These are phyloP conservation scores for Nicotiana knightiana DNA, from an alignment of 257 asterid species.

Conservation along the genomic window DNA sequence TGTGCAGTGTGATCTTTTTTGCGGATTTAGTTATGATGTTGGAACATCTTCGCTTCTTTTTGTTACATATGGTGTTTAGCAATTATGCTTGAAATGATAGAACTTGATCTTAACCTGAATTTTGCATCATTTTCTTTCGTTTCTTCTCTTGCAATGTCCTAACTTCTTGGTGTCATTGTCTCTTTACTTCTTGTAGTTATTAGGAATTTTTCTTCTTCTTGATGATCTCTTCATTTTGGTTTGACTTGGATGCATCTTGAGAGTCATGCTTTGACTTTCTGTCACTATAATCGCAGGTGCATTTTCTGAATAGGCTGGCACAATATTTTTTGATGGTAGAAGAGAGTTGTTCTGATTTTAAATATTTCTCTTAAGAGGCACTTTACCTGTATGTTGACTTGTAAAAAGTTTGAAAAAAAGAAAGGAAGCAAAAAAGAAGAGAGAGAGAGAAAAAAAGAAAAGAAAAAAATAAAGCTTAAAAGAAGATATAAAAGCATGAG, in stretches of 20 bases:
- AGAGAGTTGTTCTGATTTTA: slow-evolving; percentile 44
- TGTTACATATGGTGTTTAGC: no score
- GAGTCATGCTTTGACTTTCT: slow-evolving; percentile 30
- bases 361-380: slow-evolving; percentile 14
- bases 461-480: neutral
- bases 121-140: neutral
- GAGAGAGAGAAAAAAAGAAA: neutral
- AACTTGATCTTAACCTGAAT: neutral
- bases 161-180: slow-evolving; percentile 7
- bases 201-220: neutral
- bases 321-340: slow-evolving; percentile 53
- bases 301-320: slow-evolving; percentile 59
- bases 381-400: slow-evolving; percentile 27
- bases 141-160: neutral
- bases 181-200: slow-evolving; percentile 10
- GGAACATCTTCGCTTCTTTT: neutral
- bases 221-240: slow-evolving; percentile 18
- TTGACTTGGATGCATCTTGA: slow-evolving; percentile 31
- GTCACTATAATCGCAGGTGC: slow-evolving; percentile 69
- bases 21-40: neutral
- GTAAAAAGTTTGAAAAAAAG: slow-evolving; percentile 1
- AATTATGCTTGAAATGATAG: neutral
- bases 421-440: slow-evolving; percentile 5
- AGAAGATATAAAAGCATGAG: slow-evolving; percentile 1
- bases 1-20: neutral